phyloP scores from a whole-genome alignment of 2,329 filamentous ascomycete species.

The Cladosporium velox region DNA sequence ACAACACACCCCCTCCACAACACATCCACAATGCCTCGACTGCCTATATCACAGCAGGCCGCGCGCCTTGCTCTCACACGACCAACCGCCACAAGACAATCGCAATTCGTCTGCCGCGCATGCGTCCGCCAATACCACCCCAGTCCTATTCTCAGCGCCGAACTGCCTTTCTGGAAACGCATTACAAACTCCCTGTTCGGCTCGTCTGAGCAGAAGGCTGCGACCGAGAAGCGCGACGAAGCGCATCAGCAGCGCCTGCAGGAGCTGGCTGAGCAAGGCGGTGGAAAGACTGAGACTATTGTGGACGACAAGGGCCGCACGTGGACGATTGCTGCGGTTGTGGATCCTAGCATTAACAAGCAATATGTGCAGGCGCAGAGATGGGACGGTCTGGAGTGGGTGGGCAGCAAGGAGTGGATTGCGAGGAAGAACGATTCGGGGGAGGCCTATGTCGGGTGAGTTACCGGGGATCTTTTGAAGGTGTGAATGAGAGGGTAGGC shows the following conservation, averaged over 20 bases:
- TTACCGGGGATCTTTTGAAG: conserved; percentile 2
- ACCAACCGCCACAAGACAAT: conserved; percentile 19
- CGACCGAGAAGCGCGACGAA: conserved; percentile 25
- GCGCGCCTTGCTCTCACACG: conserved; percentile 28
- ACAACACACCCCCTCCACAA: not conserved
- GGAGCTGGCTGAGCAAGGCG: conserved; percentile 14
- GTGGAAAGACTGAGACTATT: conserved; percentile 21
- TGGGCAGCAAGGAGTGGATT: conserved; percentile 54
- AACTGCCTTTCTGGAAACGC: conserved; percentile 31
- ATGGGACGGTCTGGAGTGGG: conserved; percentile 56
- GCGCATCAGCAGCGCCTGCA: conserved; percentile 23
- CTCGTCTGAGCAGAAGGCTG: conserved; percentile 27
- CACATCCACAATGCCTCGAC: conserved; percentile 15
- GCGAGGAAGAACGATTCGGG: conserved; percentile 38
- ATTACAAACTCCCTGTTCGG: conserved; percentile 33
- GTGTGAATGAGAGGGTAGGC: not conserved
- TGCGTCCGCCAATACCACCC: conserved; percentile 35
- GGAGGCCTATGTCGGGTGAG: conserved; percentile 41
- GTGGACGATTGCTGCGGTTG: conserved; percentile 31
- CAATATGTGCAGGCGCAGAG: conserved; percentile 50
- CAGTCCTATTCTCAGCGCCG: conserved; percentile 26
- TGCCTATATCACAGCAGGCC: conserved; percentile 29
- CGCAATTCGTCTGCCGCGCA: conserved; percentile 33
- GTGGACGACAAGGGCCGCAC: conserved; percentile 23
- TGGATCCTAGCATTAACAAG: conserved; percentile 29